These are phyloP conservation scores for Ploettnerulaceae sp. DNA, from an alignment of 2,329 filamentous ascomycete species.

Conservation along the genomic window DNA sequence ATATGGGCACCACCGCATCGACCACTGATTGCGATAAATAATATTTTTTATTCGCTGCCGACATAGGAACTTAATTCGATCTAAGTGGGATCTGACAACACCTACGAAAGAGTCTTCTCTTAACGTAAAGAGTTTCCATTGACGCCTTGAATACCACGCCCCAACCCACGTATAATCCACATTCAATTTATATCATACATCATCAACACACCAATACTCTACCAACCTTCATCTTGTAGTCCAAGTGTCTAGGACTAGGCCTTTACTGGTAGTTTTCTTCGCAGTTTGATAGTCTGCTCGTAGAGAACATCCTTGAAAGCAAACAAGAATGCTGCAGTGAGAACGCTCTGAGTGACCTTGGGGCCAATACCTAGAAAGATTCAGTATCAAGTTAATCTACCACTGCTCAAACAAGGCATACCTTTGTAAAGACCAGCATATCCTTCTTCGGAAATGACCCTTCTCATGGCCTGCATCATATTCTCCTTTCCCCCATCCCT, in stretches of 20 bases:
- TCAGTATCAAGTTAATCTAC: slow-evolving; percentile 15
- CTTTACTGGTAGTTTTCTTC: slow-evolving; percentile 36
- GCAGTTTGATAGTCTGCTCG: slow-evolving; percentile 67
- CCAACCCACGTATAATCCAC: background rate
- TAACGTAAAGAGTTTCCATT: too few relatives aligned
- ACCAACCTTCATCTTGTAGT: background rate
- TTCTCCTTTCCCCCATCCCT: slow-evolving; percentile 73
- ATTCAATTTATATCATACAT: slow-evolving; percentile 4
- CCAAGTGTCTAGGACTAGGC: background rate
- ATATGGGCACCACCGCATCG: too few relatives aligned
- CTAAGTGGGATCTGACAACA: too few relatives aligned
- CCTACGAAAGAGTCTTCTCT: too few relatives aligned
- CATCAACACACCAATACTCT: slow-evolving; percentile 5
- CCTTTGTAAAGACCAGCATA: slow-evolving; percentile 89
- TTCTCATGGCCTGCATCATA: slow-evolving; percentile 70
- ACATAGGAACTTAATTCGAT: too few relatives aligned
- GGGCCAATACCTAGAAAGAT: slow-evolving; percentile 71
- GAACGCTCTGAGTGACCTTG: slow-evolving; percentile 94
- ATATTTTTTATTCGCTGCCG: too few relatives aligned
- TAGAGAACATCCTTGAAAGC: slow-evolving; percentile 98
- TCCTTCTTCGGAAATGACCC: slow-evolving; percentile 85
- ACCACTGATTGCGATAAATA: too few relatives aligned
- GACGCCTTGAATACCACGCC: background rate
- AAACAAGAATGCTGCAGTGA: slow-evolving; percentile 94
- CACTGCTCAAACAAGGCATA: slow-evolving; percentile 39